Conservation (phyloP, 2,329 filamentous ascomycete genomes). For the Pyrenochaeta sp. region DNA sequence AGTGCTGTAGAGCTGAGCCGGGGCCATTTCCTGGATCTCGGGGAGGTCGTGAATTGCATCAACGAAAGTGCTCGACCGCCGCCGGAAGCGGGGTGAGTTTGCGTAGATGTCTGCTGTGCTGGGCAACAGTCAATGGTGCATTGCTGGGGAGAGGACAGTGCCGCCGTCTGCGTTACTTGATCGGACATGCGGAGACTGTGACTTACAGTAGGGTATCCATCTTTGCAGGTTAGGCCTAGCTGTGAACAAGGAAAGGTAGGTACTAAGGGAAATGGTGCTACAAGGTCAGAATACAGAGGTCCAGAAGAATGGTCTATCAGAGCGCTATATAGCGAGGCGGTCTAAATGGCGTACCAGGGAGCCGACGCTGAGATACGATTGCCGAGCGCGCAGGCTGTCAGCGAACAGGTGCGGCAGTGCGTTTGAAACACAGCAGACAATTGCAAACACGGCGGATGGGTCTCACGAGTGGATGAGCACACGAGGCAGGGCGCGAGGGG, state of each 20-base stretch:
- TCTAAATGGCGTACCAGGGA: constrained; percentile 22
- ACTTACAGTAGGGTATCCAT: constrained; percentile 72
- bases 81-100: constrained; percentile 86
- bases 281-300: constrained; percentile 8
- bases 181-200: constrained; percentile 23
- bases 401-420: constrained; percentile 24
- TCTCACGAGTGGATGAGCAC: constrained; percentile 17
- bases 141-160: constrained; percentile 1
- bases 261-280: constrained; percentile 8
- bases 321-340: no score
- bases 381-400: constrained; percentile 31
- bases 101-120: constrained; percentile 92
- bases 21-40: constrained; percentile 83
- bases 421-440: constrained; percentile 13
- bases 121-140: constrained; percentile 30
- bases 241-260: constrained; percentile 11
- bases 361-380: constrained; percentile 23
- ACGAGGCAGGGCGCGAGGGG: constrained; percentile 7
- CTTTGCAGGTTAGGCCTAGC: constrained; percentile 17
- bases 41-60: constrained; percentile 96
- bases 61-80: constrained; percentile 94
- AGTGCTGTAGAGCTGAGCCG: constrained; percentile 96
- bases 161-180: constrained; percentile 9
- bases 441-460: constrained; percentile 10
- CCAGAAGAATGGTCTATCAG: constrained; percentile 8